Evolutionary conservation across 2,329 filamentous ascomycete species (phyloP), one percentile per base, ranked within the genome.

Genomic region (Colletotrichum simmondsii): DNA sequence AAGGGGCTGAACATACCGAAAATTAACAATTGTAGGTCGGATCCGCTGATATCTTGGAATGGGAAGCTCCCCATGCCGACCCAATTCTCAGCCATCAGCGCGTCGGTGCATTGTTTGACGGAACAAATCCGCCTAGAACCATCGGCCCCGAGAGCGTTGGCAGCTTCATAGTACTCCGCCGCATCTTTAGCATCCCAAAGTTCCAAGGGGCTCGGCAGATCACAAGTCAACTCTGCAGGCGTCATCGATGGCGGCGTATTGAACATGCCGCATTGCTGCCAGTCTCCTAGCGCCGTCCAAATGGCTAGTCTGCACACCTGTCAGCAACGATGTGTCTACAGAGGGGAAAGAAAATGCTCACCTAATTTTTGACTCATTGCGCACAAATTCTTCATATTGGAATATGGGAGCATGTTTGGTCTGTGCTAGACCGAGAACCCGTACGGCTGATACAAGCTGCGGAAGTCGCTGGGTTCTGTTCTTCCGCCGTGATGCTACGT

Each of bases 241-340:
- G 76, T 75, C 22, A 76, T 77, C 12, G 73, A 32, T 2, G 75
- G 72, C n/a, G 76, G 77, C 3, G 64, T 65, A 58, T 79, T 76
- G 57, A 75, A 77, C 65, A 78, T 73, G 59, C 79, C 76, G 26
- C 71, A 61, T 35, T 80, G 77, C 26, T 80, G 78, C 77, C 78
- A 80, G 65, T 80, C 78, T 7, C 71, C 70, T 5, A 78, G 59
- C 10, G 77, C 65, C 3, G 75, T 74, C 77, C 78, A 79, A 0
- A 63, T 75, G 1, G 75, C 76, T 24, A 78, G 69, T 14, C 79
- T 80, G 14, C 3, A 6, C 4, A 30, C 2, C 3, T 30, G 10
- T 74, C 37, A 74, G 56, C 52, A 22, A 14, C 1, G 4, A 12
- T 5, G 5, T 6, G 8, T 8, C 2, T 1, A 28, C 4, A 5